Base-by-base conservation (phyloP, 1,284 basidiomycete genomes). In the Pseudozyma sp. region DNA sequence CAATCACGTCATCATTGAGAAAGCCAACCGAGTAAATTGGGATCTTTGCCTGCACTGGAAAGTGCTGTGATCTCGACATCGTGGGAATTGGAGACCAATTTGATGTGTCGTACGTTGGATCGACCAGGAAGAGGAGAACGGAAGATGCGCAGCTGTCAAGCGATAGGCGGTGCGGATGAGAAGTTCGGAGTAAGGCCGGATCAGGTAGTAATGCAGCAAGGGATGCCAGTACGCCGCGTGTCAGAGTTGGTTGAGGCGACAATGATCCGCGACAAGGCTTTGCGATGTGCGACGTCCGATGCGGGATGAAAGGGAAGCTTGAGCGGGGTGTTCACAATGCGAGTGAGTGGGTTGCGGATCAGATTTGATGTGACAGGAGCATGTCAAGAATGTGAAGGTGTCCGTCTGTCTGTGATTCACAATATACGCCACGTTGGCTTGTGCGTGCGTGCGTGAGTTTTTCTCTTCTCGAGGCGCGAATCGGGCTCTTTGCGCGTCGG, bases 11-110 rank as follows among this genome's bases (percentile, higher is more conserved):
- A 18, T 79, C 72, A 34, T 71, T 57, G 13, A 77, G 35, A 52
- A 81, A 83, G 44, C 59, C 72, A 40, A 84, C 52, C 43, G 82
- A 82, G 53, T 84, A 84, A 53, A 84, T 73, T 12, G 83, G 83
- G 18, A 83, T 59, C 34, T 67, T 72, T 19, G 79, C 70, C 6
- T 60, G 66, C 19, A 77, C 66, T 43, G 74, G 59, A 50, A 77
- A 78, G 45, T 77, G 77, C 43, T 69, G 65, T 6, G 71, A 72
- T n/a, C 64, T 65, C 21, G 68, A 59, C 76, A 78, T 75, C 10
- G 31, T 62, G 13, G 21, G 10, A 34, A 31, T 31, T 6, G 25
- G 44, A 47, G 42, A 35, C 16, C 5, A 21, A 31, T 31, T 31
- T 31, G 25, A 31, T 31, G 25, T 31, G 3, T 6, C 6, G 25